These are phyloP conservation scores for Ogataea pilisensis DNA, from an alignment of 805 yeast genomes.

Conservation along the genomic window DNA sequence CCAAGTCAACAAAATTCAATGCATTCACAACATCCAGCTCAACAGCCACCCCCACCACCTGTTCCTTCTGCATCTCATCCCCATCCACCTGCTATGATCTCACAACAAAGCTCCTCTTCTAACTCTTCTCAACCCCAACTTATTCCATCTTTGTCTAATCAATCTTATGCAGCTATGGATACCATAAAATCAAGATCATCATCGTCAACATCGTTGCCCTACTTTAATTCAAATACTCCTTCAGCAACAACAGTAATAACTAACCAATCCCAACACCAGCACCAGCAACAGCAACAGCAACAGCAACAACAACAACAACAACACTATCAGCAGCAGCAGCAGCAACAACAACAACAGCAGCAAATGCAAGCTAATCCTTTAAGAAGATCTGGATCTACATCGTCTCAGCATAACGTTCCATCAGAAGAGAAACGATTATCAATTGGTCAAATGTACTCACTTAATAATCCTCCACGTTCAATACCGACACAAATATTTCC, in stretches of 20 bases:
- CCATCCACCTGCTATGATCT: background rate
- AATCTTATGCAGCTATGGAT: constrained; percentile 15
- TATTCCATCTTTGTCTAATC: constrained; percentile 7
- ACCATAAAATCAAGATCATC: constrained; percentile 15
- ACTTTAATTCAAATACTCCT: background rate
- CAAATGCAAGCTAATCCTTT: constrained; percentile 6
- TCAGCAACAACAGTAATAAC: background rate
- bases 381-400: constrained; percentile 9
- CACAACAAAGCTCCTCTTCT: constrained; percentile 4
- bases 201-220: background rate
- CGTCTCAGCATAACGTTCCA: constrained; percentile 14
- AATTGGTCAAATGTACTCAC: constrained; percentile 16
- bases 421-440: constrained; percentile 17
- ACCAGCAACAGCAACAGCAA: background rate
- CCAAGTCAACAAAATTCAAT: constrained; percentile 2
- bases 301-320: background rate
- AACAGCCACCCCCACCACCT: constrained; percentile 1
- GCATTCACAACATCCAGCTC: background rate
- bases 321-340: constrained; percentile 3
- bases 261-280: background rate
- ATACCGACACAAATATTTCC: constrained; percentile 17
- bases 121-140: constrained; percentile 7
- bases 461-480: constrained; percentile 28
- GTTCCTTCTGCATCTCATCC: background rate
- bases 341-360: constrained; percentile 11